These are phyloP conservation scores for Erythrophleum ivorense DNA, from an alignment of 331 rosid species.

Conservation along the genomic window DNA sequence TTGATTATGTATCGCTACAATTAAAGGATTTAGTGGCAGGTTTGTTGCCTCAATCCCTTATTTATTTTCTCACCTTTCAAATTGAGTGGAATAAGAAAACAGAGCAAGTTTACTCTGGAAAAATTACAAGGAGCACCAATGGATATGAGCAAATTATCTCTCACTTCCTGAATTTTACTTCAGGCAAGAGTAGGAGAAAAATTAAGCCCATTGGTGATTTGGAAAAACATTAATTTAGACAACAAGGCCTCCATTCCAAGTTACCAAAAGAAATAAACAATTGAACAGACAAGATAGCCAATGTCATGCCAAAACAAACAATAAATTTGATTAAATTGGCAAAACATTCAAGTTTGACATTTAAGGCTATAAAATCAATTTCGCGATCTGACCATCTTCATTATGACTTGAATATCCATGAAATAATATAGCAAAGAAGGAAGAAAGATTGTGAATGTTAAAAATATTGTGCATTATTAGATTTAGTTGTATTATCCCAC, in stretches of 20 bases:
- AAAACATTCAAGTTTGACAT: not conserved
- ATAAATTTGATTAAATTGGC: not conserved
- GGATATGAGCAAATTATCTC: not conserved
- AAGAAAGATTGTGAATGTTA: slow-evolving; percentile 1
- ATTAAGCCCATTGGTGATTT: not conserved
- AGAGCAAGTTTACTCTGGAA: no score
- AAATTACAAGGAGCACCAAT: not conserved
- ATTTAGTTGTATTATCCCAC: not conserved
- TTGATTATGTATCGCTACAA: no score
- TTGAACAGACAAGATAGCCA: not conserved
- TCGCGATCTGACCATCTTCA: slow-evolving; percentile 10
- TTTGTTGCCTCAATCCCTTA: no score
- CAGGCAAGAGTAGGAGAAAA: not conserved
- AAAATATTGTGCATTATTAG: not conserved
- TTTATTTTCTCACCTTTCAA: no score
- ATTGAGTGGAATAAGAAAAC: no score
- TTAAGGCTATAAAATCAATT: not conserved
- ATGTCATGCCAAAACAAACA: not conserved
- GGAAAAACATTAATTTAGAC: not conserved
- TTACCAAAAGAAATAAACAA: not conserved
- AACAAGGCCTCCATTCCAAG: not conserved
- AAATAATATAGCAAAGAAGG: slow-evolving; percentile 6
- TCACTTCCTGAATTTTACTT: not conserved
- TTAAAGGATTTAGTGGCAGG: no score
- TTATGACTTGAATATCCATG: slow-evolving; percentile 8